Percentiles rank a stretch among this genome's conserved stretches.
Conservation (phyloP, 345 rosid genomes). For the Cardamine chenopodiifolia region DNA sequence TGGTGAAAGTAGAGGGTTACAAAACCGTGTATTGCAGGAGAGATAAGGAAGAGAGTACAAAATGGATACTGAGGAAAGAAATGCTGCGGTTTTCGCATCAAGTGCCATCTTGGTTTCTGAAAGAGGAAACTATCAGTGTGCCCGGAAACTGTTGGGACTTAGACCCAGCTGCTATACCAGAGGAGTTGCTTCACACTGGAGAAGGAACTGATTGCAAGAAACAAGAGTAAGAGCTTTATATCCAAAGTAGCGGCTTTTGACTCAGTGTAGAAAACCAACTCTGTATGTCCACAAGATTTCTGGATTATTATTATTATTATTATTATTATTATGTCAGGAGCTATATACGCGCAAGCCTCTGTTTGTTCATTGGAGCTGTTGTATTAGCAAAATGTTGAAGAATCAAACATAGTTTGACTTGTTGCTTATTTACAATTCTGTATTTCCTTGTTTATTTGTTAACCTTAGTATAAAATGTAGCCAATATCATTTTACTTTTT, state of each 20-base stretch:
- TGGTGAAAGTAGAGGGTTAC: conserved; percentile 73
- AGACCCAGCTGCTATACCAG: conserved; percentile 98
- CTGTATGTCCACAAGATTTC: conserved; percentile 30
- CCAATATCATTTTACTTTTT: background rate
- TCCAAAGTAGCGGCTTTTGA: conserved; percentile 29
- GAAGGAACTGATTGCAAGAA: conserved; percentile 43
- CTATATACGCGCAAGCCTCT: conserved; percentile 35
- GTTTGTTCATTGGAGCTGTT: conserved; percentile 38
- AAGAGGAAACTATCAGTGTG: conserved; percentile 57
- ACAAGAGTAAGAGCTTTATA: conserved; percentile 37
- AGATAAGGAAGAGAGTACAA: conserved; percentile 52
- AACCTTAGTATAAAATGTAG: conserved; percentile 25
- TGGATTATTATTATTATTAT: conserved; percentile 28
- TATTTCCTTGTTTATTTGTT: background rate
- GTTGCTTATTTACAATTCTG: conserved; percentile 14
- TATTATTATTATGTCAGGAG: conserved; percentile 29
- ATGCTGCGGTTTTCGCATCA: conserved; percentile 93
- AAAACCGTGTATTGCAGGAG: conserved; percentile 85
- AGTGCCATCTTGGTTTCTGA: conserved; percentile 88
- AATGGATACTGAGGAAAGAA: conserved; percentile 91
- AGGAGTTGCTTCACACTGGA: conserved; percentile 70
- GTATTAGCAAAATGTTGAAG: conserved; percentile 40
- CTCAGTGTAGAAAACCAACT: conserved; percentile 46
- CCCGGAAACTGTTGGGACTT: conserved; percentile 92
- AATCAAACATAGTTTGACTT: conserved; percentile 33